Evolutionary conservation across 441 rosid genomes (phyloP).

Genomic region (Gossypium davidsonii): DNA sequence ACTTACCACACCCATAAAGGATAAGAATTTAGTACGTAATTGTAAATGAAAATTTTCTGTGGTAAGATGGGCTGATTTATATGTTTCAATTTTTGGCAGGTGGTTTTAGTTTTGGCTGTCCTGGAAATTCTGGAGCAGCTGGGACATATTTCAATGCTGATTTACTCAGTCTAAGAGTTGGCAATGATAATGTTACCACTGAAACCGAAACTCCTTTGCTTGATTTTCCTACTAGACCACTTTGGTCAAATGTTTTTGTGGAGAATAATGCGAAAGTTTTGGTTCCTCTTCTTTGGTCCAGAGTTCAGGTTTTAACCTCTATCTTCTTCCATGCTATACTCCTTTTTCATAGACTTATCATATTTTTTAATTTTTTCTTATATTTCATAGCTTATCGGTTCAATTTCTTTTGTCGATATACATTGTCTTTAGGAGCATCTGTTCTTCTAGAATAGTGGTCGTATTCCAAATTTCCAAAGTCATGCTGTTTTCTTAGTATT

Average conservation of each 20-base stretch:
- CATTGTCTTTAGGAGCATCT: conserved; percentile 12
- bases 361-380: background rate
- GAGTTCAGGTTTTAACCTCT: conserved; percentile 72
- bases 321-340: conserved; percentile 8
- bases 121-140: conserved; percentile 90
- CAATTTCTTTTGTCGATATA: background rate
- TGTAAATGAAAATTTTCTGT: conserved; percentile 6
- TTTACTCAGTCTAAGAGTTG: conserved; percentile 75
- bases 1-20: conserved; percentile 18
- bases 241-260: conserved; percentile 89
- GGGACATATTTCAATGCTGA: conserved; percentile 90
- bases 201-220: conserved; percentile 94
- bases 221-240: conserved; percentile 74
- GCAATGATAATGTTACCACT: conserved; percentile 73
- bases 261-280: conserved; percentile 88
- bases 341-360: conserved; percentile 9
- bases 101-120: conserved; percentile 79
- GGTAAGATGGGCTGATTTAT: conserved; percentile 9
- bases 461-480: background rate
- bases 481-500: conserved; percentile 9
- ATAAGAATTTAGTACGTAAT: background rate
- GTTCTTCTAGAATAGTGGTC: background rate
- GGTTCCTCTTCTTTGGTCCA: conserved; percentile 90
- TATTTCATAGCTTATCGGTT: background rate
- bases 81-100: conserved; percentile 41